phyloP scores from a whole-genome alignment of 2,329 filamentous ascomycete species.

The Drechmeria coniospora region DNA sequence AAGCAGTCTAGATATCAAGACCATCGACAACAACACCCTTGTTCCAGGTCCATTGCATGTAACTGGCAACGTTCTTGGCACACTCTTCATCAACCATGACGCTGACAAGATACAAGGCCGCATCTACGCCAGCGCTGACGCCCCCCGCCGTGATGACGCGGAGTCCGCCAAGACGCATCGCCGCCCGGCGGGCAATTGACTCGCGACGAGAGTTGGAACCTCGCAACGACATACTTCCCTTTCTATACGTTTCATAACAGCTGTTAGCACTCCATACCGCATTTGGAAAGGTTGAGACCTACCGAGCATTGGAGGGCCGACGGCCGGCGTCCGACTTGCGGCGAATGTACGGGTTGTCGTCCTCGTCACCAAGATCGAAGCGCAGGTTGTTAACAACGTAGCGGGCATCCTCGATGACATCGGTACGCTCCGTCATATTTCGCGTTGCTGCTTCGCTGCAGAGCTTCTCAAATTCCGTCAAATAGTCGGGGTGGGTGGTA shows the following conservation, averaged over 20 bases:
- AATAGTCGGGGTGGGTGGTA: constrained; percentile 68
- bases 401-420: constrained; percentile 64
- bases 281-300: too few relatives aligned
- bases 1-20: constrained; percentile 54
- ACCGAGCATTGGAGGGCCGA: constrained; percentile 46
- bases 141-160: constrained; percentile 71
- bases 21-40: constrained; percentile 77
- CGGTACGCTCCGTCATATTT: constrained; percentile 60
- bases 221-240: constrained; percentile 73
- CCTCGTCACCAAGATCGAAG: constrained; percentile 68
- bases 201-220: constrained; percentile 60
- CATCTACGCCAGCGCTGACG: constrained; percentile 67
- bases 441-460: constrained; percentile 59
- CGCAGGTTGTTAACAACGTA: constrained; percentile 88
- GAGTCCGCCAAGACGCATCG: constrained; percentile 54
- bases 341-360: constrained; percentile 72
- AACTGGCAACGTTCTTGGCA: constrained; percentile 57
- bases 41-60: constrained; percentile 72
- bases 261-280: too few relatives aligned
- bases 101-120: constrained; percentile 69
- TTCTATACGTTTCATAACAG: too few relatives aligned
- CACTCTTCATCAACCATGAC: constrained; percentile 65
- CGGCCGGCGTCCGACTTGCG: constrained; percentile 53
- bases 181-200: constrained; percentile 63
- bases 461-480: constrained; percentile 68